phyloP scores from a whole-genome alignment of 192 early-diverging fungal species.

The Linnemannia hyalina region DNA sequence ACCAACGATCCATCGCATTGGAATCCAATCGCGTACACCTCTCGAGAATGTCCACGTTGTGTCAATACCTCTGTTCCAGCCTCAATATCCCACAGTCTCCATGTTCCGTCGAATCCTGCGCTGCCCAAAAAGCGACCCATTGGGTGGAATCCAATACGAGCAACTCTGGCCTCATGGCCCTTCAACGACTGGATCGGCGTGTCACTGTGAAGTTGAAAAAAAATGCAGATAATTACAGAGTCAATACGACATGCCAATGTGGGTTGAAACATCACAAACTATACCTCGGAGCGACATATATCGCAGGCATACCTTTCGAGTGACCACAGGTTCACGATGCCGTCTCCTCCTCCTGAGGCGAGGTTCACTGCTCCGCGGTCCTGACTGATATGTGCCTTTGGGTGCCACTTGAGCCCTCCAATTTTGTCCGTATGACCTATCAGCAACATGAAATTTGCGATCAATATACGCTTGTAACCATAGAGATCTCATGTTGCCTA shows the following conservation, averaged over 20 bases:
- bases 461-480: neutral
- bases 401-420: conserved; percentile 92
- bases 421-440: conserved; percentile 90
- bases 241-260: neutral
- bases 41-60: conserved; percentile 95
- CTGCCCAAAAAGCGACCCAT: conserved; percentile 86
- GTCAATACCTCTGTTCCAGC: conserved; percentile 81
- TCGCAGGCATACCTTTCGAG: conserved; percentile 70
- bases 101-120: conserved; percentile 85
- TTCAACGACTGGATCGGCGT: conserved; percentile 80
- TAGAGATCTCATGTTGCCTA: neutral
- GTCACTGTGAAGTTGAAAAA: conserved; percentile 55
- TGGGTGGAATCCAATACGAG: conserved; percentile 92
- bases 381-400: conserved; percentile 75
- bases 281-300: neutral
- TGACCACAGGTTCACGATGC: conserved; percentile 85
- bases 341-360: conserved; percentile 88
- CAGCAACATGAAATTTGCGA: neutral
- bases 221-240: neutral
- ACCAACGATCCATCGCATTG: conserved; percentile 92
- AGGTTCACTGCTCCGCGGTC: conserved; percentile 75
- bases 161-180: conserved; percentile 88
- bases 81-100: conserved; percentile 97
- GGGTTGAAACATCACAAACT: neutral
- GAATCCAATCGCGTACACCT: conserved; percentile 93